These are phyloP conservation scores for Cyclotella baltica DNA, from an alignment of 108 stramenopile genomes.

Conservation along the genomic window DNA sequence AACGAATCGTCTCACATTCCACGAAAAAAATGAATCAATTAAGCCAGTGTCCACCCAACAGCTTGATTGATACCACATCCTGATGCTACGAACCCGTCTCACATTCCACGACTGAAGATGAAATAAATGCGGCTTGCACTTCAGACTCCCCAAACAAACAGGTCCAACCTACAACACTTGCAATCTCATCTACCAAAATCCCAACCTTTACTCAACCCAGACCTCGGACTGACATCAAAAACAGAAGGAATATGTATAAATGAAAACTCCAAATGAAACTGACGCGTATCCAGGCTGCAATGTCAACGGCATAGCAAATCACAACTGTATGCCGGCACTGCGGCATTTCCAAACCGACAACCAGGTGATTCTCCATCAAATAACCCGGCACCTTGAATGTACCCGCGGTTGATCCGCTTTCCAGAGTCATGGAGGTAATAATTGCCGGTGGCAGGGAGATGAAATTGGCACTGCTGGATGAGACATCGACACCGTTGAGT, in stretches of 20 bases:
- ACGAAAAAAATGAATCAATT: too few species aligned
- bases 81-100: too few species aligned
- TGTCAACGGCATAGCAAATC: conserved; percentile 12
- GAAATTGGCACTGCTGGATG: conserved; percentile 18
- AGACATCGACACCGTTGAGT: conserved; percentile 47
- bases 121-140: conserved; percentile 15
- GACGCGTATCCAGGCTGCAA: conserved; percentile 21
- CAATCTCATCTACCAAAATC: conserved; percentile 19
- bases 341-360: conserved; percentile 37
- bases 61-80: too few species aligned
- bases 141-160: conserved; percentile 25
- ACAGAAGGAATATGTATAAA: conserved; percentile 15
- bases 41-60: too few species aligned
- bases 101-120: conserved; percentile 28
- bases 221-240: conserved; percentile 5
- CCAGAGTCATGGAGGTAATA: conserved; percentile 36
- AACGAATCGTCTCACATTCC: too few species aligned
- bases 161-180: conserved; percentile 12
- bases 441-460: conserved; percentile 23
- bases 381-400: conserved; percentile 34
- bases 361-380: conserved; percentile 17
- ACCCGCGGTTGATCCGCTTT: conserved; percentile 12
- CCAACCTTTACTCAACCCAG: conserved; percentile 7
- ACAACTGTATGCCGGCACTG: conserved; percentile 32
- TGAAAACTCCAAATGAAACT: conserved; percentile 29